phyloP scores from a whole-genome alignment of 257 asterid species.

The Forsythia suspensa region DNA sequence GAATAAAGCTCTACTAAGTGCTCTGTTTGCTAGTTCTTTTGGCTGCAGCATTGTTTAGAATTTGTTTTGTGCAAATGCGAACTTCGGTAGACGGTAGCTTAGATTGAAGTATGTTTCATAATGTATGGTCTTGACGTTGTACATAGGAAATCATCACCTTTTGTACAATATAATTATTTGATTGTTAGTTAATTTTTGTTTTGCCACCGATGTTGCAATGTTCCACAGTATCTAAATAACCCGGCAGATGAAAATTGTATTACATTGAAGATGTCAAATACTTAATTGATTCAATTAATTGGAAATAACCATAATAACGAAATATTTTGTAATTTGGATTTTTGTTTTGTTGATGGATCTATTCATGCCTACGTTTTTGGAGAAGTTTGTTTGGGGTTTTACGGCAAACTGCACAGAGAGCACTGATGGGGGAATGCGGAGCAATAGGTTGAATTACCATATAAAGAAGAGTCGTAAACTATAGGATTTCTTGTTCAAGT shows the following conservation, averaged over 20 bases:
- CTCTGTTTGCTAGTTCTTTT: constrained; percentile 10
- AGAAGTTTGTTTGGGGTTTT: not conserved
- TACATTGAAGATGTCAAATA: not conserved
- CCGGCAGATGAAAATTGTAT: not conserved
- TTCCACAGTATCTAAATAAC: not conserved
- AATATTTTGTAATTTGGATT: not conserved
- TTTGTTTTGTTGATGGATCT: not conserved
- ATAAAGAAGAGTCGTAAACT: no score
- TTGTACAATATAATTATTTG: not conserved
- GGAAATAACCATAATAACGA: not conserved
- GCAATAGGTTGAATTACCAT: no score
- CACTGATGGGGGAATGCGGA: no score
- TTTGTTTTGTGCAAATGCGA: constrained; percentile 29
- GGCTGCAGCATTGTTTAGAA: constrained; percentile 56
- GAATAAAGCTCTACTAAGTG: constrained; percentile 77
- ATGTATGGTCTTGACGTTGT: not conserved
- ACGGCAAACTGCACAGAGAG: no score
- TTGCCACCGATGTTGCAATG: not conserved
- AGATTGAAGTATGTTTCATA: not conserved
- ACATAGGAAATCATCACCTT: not conserved
- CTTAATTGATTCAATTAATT: not conserved
- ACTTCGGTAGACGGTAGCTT: not conserved
- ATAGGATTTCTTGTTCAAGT: no score
- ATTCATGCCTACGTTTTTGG: no score
- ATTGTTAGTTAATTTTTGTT: not conserved